Evolutionary conservation across 148 eudicot species (phyloP), one percentile per base, ranked within the genome.

Genomic region (Limonium bicolor): DNA sequence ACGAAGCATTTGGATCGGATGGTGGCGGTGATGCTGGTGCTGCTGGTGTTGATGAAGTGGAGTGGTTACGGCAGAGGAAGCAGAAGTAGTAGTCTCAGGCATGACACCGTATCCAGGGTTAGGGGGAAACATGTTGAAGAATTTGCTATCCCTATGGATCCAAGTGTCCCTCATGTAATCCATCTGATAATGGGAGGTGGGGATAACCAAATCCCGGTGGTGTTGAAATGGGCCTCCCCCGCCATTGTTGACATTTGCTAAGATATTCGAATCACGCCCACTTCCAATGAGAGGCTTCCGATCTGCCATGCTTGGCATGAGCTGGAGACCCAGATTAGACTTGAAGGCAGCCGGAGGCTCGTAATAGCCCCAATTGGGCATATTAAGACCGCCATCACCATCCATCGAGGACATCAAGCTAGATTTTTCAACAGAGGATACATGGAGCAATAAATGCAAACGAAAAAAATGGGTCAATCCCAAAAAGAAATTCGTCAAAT

Each of bases 341-440:
- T 40, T 39, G 17, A 3, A 38, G 19, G 42, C 42, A 3, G 22
- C 0, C 0, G 36, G 10, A 6, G 36, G 3, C 46, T 38, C 36
- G 13, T 52, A 52, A 12, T 38, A 52, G 3, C 56, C 46, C 56
- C 56, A 52, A 30, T 52, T 40, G 2, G 20, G 56, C 47, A 52
- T 17, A 20, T 52, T 52, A 11, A 52, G 56, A 38, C 36, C 56
- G 40, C 46, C 56, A 20, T 52, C 46, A 6, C 56, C 47, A 40
- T 52, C 56, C 56, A 52, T 52, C 20, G 43, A 49, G 24, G 32
- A 27, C 51, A 4, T 4, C 29, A 34, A 7, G 23, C 45, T 20
- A 10, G 26, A 25, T n/a, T 0, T n/a, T n/a, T n/a, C n/a, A n/a
- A n/a, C n/a, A n/a, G n/a, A n/a, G n/a, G n/a, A n/a, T n/a, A 7